Evolutionary conservation across 306 rosid species (phyloP).

Genomic region (Luffa aegyptiaca): DNA sequence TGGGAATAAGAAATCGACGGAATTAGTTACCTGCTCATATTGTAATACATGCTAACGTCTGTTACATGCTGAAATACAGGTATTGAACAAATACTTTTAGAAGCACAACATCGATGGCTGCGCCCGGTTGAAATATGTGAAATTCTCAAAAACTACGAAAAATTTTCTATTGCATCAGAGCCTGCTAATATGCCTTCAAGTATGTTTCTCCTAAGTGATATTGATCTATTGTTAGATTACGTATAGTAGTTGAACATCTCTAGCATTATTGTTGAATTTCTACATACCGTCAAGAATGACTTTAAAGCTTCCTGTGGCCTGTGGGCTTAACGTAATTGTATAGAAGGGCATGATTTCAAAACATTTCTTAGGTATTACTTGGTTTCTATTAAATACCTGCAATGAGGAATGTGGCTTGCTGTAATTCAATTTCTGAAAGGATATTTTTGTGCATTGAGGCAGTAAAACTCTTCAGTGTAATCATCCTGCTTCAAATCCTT

Average conservation of each 20-base stretch:
- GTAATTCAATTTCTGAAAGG: background rate
- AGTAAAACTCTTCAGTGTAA: background rate
- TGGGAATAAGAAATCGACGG: background rate
- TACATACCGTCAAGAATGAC: background rate
- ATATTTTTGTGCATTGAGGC: background rate
- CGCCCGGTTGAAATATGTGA: conserved; percentile 85
- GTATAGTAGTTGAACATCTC: background rate
- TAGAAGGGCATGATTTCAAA: background rate
- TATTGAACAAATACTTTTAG: conserved; percentile 45
- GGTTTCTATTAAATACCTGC: background rate
- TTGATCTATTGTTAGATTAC: background rate
- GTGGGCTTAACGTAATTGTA: background rate
- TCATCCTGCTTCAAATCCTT: background rate
- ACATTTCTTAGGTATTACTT: background rate
- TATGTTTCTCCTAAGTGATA: conserved; percentile 21
- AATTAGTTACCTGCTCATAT: background rate
- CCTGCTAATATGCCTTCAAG: conserved; percentile 69
- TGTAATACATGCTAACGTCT: conserved; percentile 2
- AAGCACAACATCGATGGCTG: conserved; percentile 83
- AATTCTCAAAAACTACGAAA: conserved; percentile 52
- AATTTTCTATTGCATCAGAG: conserved; percentile 42
- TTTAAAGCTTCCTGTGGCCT: background rate
- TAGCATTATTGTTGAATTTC: background rate
- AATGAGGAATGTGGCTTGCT: background rate
- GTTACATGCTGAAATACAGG: conserved; percentile 35